phyloP scores from a whole-genome alignment of 371 early-diverging fungal genomes.

The Circinella minor region DNA sequence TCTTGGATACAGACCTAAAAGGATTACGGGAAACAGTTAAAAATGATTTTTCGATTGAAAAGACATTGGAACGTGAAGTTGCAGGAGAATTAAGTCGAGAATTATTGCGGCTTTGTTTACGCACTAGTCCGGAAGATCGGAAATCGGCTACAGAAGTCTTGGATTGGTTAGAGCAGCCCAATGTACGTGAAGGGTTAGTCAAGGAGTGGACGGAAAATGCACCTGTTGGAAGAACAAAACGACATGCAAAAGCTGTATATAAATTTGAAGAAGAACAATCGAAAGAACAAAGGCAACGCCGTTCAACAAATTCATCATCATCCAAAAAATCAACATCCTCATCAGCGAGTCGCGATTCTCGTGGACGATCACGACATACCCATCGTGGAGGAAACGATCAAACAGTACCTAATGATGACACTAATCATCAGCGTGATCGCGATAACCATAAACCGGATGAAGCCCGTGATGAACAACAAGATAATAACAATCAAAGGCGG shows the following conservation, averaged over 20 bases:
- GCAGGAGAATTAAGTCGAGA: conserved; percentile 50
- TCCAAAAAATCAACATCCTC: not conserved
- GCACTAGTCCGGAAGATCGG: conserved; percentile 50
- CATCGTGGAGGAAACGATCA: not conserved
- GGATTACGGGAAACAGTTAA: conserved; percentile 60
- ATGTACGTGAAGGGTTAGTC: conserved; percentile 31
- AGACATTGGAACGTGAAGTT: conserved; percentile 54
- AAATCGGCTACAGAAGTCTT: conserved; percentile 45
- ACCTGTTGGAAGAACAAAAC: conserved; percentile 33
- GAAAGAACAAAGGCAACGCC: conserved; percentile 4
- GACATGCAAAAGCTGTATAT: conserved; percentile 32
- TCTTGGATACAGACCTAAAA: conserved; percentile 62
- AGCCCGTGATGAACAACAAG: not conserved
- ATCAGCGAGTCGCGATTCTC: not conserved
- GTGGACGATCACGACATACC: not conserved
- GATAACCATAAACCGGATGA: too few relatives aligned
- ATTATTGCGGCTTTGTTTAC: conserved; percentile 50
- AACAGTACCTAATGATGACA: not conserved
- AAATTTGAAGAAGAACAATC: conserved; percentile 23
- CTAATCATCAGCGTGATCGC: too few relatives aligned
- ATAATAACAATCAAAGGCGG: not conserved
- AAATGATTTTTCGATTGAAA: conserved; percentile 52
- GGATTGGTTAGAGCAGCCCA: conserved; percentile 39
- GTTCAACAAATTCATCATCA: not conserved
- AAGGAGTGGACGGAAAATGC: conserved; percentile 48